phyloP scores from a whole-genome alignment of 768 basidiomycete species.

The Suillus spraguei region DNA sequence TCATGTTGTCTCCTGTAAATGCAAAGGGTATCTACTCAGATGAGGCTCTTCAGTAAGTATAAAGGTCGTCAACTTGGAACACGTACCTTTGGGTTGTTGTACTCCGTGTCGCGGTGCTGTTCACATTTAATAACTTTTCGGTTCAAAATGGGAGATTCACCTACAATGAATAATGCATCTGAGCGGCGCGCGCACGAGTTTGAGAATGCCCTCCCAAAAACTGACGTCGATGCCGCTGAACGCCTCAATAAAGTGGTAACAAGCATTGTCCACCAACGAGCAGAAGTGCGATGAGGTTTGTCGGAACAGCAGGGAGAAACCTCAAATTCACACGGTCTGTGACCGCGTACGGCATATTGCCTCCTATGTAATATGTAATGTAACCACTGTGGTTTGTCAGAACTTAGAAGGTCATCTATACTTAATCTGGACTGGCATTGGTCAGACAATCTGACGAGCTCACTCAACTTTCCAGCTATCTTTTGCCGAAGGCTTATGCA shows the following conservation, averaged over 20 bases:
- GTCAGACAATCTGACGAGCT: neutral
- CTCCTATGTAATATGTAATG: neutral
- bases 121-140: constrained; percentile 18
- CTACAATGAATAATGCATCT: constrained; percentile 85
- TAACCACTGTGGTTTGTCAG: too few relatives aligned
- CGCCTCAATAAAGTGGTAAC: constrained; percentile 17
- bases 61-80: neutral
- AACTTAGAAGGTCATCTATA: neutral
- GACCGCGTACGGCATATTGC: neutral
- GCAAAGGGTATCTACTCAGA: constrained; percentile 80
- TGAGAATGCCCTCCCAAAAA: constrained; percentile 32
- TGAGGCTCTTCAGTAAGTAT: neutral
- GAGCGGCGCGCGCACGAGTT: constrained; percentile 55
- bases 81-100: constrained; percentile 89
- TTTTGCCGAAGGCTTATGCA: neutral
- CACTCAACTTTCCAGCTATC: neutral
- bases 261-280: constrained; percentile 24
- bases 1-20: constrained; percentile 79
- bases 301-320: constrained; percentile 5
- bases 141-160: constrained; percentile 34
- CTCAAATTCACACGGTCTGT: constrained; percentile 12
- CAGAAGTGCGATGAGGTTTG: constrained; percentile 5
- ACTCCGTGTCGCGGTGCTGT: constrained; percentile 92
- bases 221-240: constrained; percentile 18
- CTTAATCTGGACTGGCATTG: neutral